phyloP scores from a whole-genome alignment of 73 alveolate species.

The Paramecium biaurelia region DNA sequence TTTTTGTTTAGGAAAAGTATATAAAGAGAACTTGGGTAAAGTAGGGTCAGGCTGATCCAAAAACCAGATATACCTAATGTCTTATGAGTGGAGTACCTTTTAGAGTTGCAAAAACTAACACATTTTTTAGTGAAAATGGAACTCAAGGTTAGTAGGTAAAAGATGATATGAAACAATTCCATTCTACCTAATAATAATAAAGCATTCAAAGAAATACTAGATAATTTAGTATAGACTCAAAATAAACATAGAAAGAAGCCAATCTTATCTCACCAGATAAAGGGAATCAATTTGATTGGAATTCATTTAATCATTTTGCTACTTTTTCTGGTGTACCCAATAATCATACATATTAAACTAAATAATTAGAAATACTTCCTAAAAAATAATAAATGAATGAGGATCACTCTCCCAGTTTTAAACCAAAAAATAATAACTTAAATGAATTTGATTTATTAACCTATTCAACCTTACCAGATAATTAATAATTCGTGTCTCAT shows the following conservation, averaged over 20 bases:
- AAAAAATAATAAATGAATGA: not conserved
- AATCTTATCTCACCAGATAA: constrained; percentile 41
- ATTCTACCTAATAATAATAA: not conserved
- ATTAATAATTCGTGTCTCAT: not conserved
- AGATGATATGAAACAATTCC: constrained; percentile 6
- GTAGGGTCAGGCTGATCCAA: constrained; percentile 46
- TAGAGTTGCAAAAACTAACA: not conserved
- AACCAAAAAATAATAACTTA: not conserved
- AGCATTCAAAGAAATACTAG: not conserved
- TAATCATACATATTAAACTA: not conserved
- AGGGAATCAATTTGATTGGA: not conserved
- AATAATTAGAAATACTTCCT: not conserved
- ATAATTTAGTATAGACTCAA: not conserved
- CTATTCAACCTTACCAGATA: not conserved
- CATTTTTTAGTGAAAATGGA: constrained; percentile 48
- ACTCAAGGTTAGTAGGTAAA: not conserved
- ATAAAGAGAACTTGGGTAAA: constrained; percentile 42
- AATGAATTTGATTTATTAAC: not conserved
- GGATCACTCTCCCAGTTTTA: not conserved
- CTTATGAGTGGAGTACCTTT: constrained; percentile 15
- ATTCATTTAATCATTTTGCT: not conserved
- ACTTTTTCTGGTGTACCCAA: not conserved
- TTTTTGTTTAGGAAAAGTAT: constrained; percentile 18
- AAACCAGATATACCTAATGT: constrained; percentile 19
- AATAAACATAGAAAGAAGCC: not conserved